Percentiles rank a stretch among this genome's conserved stretches.
Evolutionary conservation across 139 green algal species (phyloP).

Genomic region (Coelastrella sp.): DNA sequence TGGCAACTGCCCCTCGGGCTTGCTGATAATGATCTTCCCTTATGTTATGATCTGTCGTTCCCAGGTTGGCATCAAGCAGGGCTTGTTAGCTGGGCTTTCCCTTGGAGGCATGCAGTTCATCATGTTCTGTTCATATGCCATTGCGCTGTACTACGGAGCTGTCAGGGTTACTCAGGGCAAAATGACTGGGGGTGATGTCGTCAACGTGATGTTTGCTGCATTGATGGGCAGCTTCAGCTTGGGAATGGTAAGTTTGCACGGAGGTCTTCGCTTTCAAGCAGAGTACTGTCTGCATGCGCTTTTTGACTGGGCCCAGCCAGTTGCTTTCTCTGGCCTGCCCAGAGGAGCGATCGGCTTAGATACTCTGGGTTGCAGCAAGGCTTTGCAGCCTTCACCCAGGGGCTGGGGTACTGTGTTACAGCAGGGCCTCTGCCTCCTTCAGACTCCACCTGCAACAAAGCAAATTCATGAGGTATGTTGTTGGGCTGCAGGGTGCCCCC

Average conservation of each 20-base stretch:
- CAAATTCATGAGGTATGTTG: background rate
- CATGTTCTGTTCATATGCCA: constrained; percentile 72
- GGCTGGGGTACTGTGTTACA: too few species aligned
- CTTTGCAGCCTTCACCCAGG: too few species aligned
- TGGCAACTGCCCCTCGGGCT: too few species aligned
- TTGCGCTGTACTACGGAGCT: constrained; percentile 86
- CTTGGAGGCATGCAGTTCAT: constrained; percentile 49
- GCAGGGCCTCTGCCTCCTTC: too few species aligned
- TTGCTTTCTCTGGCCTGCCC: too few species aligned
- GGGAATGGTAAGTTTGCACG: constrained; percentile 57
- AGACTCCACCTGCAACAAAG: too few species aligned
- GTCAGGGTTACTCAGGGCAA: constrained; percentile 11
- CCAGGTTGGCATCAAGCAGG: constrained; percentile 39
- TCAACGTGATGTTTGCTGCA: constrained; percentile 83
- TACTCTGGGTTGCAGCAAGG: too few species aligned
- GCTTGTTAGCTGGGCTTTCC: background rate
- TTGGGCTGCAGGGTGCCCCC: constrained; percentile 55
- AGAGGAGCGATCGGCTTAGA: too few species aligned
- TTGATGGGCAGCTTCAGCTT: constrained; percentile 83
- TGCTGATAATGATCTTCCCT: background rate
- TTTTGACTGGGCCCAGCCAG: too few species aligned
- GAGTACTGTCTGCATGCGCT: too few species aligned
- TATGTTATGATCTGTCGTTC: background rate
- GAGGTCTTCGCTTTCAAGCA: too few species aligned
- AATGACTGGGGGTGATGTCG: constrained; percentile 65